Evolutionary conservation across 495 filamentous ascomycete species (phyloP).

Genomic region (Aspergillus panamensis): DNA sequence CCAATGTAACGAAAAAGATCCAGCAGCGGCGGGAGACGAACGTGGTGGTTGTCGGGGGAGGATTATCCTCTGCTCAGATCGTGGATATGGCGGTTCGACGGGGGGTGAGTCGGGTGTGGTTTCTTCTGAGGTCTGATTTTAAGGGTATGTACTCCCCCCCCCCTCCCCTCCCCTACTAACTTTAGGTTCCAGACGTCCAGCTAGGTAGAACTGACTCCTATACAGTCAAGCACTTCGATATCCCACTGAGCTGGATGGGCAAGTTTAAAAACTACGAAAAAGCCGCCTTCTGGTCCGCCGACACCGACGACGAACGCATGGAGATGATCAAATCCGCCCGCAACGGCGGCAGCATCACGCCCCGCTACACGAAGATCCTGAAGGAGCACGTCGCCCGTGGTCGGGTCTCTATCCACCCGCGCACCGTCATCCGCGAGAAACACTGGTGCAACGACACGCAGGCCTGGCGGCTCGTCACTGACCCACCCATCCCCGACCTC

Average conservation of each 20-base stretch:
- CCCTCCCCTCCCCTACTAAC: background rate
- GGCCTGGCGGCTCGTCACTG: conserved; percentile 50
- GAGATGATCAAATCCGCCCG: conserved; percentile 55
- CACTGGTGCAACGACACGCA: conserved; percentile 32
- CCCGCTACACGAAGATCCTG: conserved; percentile 53
- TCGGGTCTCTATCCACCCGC: conserved; percentile 46
- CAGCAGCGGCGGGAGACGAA: conserved; percentile 43
- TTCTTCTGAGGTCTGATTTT: conserved; percentile 54
- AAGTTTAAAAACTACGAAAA: conserved; percentile 65
- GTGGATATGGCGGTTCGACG: conserved; percentile 52
- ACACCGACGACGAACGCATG: conserved; percentile 55
- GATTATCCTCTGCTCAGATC: conserved; percentile 59
- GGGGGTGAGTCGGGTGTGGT: conserved; percentile 53
- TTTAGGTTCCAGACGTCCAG: too few relatives aligned
- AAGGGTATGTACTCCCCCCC: conserved; percentile 35
- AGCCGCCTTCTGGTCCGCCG: conserved; percentile 59
- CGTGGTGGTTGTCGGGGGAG: conserved; percentile 58
- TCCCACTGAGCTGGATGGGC: conserved; percentile 60
- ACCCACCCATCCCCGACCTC: conserved; percentile 47
- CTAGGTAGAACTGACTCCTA: background rate
- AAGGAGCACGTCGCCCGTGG: conserved; percentile 44
- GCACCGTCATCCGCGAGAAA: conserved; percentile 44
- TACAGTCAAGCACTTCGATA: conserved; percentile 59
- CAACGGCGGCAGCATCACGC: conserved; percentile 60
- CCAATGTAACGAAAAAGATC: conserved; percentile 45